Percentiles rank a stretch among this genome's conserved stretches.
Conservation (phyloP, 2,329 filamentous ascomycete genomes). For the Elsinoe australis region DNA sequence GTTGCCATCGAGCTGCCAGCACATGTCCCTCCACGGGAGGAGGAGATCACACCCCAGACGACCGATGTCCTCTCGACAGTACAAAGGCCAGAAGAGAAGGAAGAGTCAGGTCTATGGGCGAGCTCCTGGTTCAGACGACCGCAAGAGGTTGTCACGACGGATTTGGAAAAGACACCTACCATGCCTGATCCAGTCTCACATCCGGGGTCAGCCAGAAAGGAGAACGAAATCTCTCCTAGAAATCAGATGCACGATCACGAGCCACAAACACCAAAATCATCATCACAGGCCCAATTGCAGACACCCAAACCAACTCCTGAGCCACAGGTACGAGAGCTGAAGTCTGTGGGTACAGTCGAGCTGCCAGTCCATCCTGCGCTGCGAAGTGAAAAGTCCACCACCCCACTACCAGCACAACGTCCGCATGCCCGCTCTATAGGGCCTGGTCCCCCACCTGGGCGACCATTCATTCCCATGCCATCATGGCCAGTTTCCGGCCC, state of each 20-base stretch:
- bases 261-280: background rate
- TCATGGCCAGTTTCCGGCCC: constrained; percentile 10
- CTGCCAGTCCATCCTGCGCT: constrained; percentile 4
- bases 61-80: constrained; percentile 5
- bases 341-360: constrained; percentile 2
- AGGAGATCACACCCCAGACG: constrained; percentile 5
- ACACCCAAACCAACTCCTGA: background rate
- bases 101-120: constrained; percentile 5
- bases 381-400: background rate
- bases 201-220: background rate
- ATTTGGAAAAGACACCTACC: constrained; percentile 8
- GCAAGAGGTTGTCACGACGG: constrained; percentile 6
- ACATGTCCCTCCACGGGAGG: constrained; percentile 1
- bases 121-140: constrained; percentile 14
- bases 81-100: constrained; percentile 6
- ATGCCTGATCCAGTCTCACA: constrained; percentile 1
- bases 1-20: constrained; percentile 1
- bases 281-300: background rate
- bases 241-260: constrained; percentile 6
- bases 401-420: background rate
- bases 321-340: background rate
- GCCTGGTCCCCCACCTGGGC: constrained; percentile 4
- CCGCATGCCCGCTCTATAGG: constrained; percentile 2
- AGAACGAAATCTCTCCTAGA: background rate
- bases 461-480: constrained; percentile 9